Evolutionary conservation across 1,284 basidiomycete genomes (phyloP), one percentile per base, ranked within the genome.

Genomic region (Cystobasidium sp.): DNA sequence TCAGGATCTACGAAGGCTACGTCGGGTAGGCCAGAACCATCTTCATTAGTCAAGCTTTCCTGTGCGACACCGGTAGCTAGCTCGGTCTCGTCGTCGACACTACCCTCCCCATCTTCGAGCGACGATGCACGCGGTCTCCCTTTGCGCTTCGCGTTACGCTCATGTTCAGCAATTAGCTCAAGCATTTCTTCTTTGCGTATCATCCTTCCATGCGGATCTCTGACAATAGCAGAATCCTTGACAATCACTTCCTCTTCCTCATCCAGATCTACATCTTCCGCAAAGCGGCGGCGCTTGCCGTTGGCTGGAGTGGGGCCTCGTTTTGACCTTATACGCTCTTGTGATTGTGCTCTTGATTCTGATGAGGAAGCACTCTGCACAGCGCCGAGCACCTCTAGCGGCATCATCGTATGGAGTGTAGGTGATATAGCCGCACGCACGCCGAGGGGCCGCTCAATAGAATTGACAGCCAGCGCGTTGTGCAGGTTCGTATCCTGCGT

Each of bases 101-200:
- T 51, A 8, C 46, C 62, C 44, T 65, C 62, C 51, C 46, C 62
- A 51, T 65, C 62, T 49, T 49, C 46, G 44, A 49, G 14, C 1
- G 62, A 65, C 7, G 46, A 51, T 16, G 62, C 62, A 10, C 59
- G 24, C 39, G 14, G 37, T 51, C 22, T 61, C 2, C 58, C 58
- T 61, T 49, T 51, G 49, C 20, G 6, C 20, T 52, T 65, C 6
- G 16, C 6, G 9, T 20, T 37, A 22, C 18, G 18, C 44, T 65
- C 46, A 31, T 65, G 62, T 24, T 65, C 62, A n/a, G 62, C 62
- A 9, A 65, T n/a, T n/a, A 51, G 10, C 6, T 20, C 18, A 22
- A 65, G 62, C 49, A 65, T n/a, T 52, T 65, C 62, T 39, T 49
- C 62, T 20, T 65, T 65, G 18, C 62, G 44, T 22, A 65, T 65